Conservation (phyloP, 1,284 basidiomycete species). For the Vanrija sp. region DNA sequence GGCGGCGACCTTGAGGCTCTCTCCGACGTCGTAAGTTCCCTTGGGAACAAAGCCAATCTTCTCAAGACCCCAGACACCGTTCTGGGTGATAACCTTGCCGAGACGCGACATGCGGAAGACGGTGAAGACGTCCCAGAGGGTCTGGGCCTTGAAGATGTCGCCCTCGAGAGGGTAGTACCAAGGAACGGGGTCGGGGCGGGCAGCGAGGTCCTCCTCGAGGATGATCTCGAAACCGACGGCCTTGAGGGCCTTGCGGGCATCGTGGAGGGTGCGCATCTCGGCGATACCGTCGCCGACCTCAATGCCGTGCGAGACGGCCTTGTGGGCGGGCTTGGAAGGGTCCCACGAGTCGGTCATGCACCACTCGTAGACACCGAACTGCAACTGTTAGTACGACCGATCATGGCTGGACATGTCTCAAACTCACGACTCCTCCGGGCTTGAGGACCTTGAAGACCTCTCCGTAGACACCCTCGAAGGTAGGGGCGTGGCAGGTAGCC, state of each 20-base stretch:
- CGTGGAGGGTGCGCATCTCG: slow-evolving; percentile 80
- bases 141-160: slow-evolving; percentile 87
- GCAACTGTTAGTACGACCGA: neutral
- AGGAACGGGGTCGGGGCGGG: slow-evolving; percentile 65
- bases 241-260: slow-evolving; percentile 72
- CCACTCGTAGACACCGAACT: slow-evolving; percentile 99
- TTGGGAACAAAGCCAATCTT: slow-evolving; percentile 77
- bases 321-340: slow-evolving; percentile 78
- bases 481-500: slow-evolving; percentile 93
- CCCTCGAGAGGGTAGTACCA: slow-evolving; percentile 99
- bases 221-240: slow-evolving; percentile 84
- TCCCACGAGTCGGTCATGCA: slow-evolving; percentile 97
- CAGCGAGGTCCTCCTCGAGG: slow-evolving; percentile 92
- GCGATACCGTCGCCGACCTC: slow-evolving; percentile 95
- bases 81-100: slow-evolving; percentile 82
- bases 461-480: slow-evolving; percentile 91
- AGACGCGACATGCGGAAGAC: slow-evolving; percentile 86
- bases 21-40: slow-evolving; percentile 88
- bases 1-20: slow-evolving; percentile 78
- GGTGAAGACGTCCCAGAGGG: slow-evolving; percentile 81
- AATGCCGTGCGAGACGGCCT: slow-evolving; percentile 82
- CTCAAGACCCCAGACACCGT: slow-evolving; percentile 73
- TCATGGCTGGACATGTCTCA: neutral
- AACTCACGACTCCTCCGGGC: slow-evolving; percentile 85
- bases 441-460: slow-evolving; percentile 94